A percentile compares a stretch with the other conserved stretches of the same genome.
Conservation (phyloP, 2,329 filamentous ascomycete genomes). For the Fusarium nodosum region DNA sequence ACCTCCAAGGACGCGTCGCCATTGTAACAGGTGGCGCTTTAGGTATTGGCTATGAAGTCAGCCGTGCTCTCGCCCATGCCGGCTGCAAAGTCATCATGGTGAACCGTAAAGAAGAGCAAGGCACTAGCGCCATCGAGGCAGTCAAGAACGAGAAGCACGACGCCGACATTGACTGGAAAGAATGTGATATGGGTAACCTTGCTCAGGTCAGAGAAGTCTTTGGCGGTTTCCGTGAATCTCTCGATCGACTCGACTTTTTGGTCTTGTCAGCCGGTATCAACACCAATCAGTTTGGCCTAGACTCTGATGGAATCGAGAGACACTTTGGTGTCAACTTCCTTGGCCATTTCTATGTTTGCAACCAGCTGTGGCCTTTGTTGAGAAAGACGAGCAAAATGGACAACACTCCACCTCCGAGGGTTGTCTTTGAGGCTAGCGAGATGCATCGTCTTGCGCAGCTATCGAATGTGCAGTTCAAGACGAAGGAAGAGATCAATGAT, state of each 20-base stretch:
- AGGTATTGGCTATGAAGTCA: conserved; percentile 57
- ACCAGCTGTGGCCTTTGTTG: conserved; percentile 58
- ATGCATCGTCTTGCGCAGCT: conserved; percentile 56
- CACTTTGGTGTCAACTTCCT: conserved; percentile 62
- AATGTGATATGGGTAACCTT: conserved; percentile 55
- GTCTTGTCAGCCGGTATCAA: conserved; percentile 61
- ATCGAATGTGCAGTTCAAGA: conserved; percentile 55
- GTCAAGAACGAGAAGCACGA: conserved; percentile 47
- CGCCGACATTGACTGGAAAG: conserved; percentile 55
- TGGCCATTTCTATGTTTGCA: conserved; percentile 58
- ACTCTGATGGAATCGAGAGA: conserved; percentile 58
- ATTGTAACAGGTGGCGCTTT: conserved; percentile 57
- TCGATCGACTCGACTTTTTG: conserved; percentile 59
- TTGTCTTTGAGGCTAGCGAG: conserved; percentile 59
- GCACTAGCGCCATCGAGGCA: conserved; percentile 47
- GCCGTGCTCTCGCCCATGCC: conserved; percentile 52
- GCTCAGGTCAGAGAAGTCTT: conserved; percentile 50
- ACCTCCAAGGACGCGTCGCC: conserved; percentile 55
- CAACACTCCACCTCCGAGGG: conserved; percentile 54
- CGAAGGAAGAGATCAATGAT: conserved; percentile 60
- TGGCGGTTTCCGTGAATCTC: conserved; percentile 51
- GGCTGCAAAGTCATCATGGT: conserved; percentile 56
- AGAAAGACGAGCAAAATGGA: conserved; percentile 57
- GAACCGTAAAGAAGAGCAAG: conserved; percentile 54
- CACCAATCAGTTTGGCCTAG: conserved; percentile 55